These are phyloP conservation scores for Rutstroemia sp. DNA, from an alignment of 2,329 filamentous ascomycete species.

Conservation along the genomic window DNA sequence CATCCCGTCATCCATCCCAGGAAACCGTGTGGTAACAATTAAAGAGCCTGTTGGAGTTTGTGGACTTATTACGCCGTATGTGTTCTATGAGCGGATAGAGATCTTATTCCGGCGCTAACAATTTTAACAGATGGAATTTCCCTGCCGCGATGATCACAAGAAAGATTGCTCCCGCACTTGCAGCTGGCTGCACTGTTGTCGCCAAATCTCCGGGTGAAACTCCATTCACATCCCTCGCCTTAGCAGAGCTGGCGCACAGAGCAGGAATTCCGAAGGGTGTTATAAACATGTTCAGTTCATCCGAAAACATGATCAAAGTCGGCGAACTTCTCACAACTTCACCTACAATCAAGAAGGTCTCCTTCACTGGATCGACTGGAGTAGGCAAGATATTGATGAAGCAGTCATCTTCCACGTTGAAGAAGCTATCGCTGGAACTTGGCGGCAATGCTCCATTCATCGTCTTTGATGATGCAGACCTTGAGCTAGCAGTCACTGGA, in stretches of 20 bases:
- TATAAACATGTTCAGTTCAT: constrained; percentile 77
- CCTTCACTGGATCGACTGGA: constrained; percentile 77
- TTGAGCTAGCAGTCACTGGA: constrained; percentile 76
- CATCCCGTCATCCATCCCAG: constrained; percentile 61
- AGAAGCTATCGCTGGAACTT: constrained; percentile 79
- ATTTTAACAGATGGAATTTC: constrained; percentile 64
- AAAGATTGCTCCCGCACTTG: constrained; percentile 67
- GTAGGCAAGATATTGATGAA: constrained; percentile 77
- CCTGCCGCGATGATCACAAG: constrained; percentile 69
- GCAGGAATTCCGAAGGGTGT: constrained; percentile 88
- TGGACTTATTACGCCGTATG: constrained; percentile 66
- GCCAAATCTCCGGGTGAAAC: constrained; percentile 89
- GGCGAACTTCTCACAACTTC: constrained; percentile 71
- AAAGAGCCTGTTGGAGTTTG: constrained; percentile 82
- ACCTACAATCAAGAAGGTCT: constrained; percentile 76
- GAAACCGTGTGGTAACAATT: constrained; percentile 69
- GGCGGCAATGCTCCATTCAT: constrained; percentile 96
- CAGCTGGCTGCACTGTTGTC: constrained; percentile 92
- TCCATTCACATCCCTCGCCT: constrained; percentile 79
- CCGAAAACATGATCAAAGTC: constrained; percentile 72
- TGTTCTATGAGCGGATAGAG: neutral
- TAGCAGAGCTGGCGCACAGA: constrained; percentile 78
- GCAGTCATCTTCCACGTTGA: constrained; percentile 75
- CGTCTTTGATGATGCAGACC: constrained; percentile 89
- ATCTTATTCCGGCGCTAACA: neutral